A percentile compares a stretch with the other conserved stretches of the same genome.
phyloP scores from a whole-genome alignment of 345 rosid species.

The Moricandia moricandioides region DNA sequence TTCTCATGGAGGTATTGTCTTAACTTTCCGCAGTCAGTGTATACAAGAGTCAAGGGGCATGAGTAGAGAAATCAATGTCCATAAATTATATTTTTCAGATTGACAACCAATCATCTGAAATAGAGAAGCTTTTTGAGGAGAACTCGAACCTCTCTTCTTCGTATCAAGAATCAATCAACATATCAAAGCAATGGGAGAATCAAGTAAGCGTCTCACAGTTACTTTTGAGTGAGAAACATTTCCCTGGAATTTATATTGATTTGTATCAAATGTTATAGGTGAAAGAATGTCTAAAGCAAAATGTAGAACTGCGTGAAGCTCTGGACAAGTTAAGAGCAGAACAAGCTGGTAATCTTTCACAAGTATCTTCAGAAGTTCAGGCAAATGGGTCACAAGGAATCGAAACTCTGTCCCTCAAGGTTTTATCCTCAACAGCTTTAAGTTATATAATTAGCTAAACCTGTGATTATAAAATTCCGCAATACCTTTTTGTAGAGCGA shows the following conservation, averaged over 20 bases:
- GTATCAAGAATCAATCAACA: conserved; percentile 62
- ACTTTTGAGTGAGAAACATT: neutral
- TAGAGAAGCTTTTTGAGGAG: conserved; percentile 88
- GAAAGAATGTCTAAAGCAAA: conserved; percentile 82
- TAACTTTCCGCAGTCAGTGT: conserved; percentile 10
- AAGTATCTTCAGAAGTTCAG: conserved; percentile 28
- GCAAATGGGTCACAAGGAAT: conserved; percentile 37
- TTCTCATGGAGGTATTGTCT: conserved; percentile 72
- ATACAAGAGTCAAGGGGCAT: neutral
- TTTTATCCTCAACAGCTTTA: conserved; percentile 23
- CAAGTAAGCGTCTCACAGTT: conserved; percentile 56
- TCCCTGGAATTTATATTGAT: neutral
- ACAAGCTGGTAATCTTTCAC: conserved; percentile 42
- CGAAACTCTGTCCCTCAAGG: conserved; percentile 71
- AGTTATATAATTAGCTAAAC: neutral
- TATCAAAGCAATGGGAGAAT: conserved; percentile 81
- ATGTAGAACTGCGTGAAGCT: conserved; percentile 73
- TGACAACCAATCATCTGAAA: conserved; percentile 93
- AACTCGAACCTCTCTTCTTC: conserved; percentile 67
- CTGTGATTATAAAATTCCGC: neutral
- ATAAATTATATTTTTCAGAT: conserved; percentile 47
- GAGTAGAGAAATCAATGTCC: neutral
- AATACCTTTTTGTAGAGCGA: conserved; percentile 45
- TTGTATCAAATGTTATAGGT: conserved; percentile 46
- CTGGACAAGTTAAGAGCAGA: conserved; percentile 72